These are phyloP conservation scores for Cercophora samala DNA, from an alignment of 495 filamentous ascomycete genomes.

Conservation along the genomic window DNA sequence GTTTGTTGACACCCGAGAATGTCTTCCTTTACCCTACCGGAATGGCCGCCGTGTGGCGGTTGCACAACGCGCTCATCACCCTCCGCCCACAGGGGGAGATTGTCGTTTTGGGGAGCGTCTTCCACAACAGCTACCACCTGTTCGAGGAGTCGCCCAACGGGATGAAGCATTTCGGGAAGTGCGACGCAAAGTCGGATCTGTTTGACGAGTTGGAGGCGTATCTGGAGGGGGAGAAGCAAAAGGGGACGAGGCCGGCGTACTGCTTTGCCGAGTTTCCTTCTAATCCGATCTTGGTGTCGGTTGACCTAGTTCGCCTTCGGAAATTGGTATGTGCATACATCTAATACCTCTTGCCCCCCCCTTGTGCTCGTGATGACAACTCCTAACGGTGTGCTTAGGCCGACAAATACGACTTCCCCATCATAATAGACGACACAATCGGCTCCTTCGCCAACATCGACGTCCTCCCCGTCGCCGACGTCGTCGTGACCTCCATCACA, in stretches of 20 bases:
- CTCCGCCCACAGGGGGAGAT: conserved; percentile 22
- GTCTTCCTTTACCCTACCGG: conserved; percentile 47
- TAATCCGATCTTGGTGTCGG: conserved; percentile 44
- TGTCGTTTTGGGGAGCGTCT: conserved; percentile 37
- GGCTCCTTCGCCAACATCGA: conserved; percentile 51
- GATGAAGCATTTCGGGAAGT: conserved; percentile 39
- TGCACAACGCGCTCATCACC: conserved; percentile 22
- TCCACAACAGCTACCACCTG: conserved; percentile 36
- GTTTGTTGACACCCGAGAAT: conserved; percentile 29
- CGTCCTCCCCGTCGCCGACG: conserved; percentile 40
- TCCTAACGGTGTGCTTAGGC: conserved; percentile 26
- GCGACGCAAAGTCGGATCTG: conserved; percentile 31
- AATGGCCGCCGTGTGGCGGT: conserved; percentile 42
- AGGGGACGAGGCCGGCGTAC: conserved; percentile 31
- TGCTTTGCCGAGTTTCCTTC: conserved; percentile 47
- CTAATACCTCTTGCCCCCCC: not conserved
- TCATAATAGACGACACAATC: conserved; percentile 51
- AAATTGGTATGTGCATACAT: conserved; percentile 26
- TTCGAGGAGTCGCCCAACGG: conserved; percentile 31
- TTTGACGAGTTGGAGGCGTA: conserved; percentile 40
- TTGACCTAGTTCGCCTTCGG: conserved; percentile 43
- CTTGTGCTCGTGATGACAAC: not conserved
- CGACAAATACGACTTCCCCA: conserved; percentile 42
- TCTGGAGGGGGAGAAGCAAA: conserved; percentile 31
- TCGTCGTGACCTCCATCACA: conserved; percentile 47